phyloP scores from a whole-genome alignment of 768 basidiomycete genomes.

The Lactifluus piperatus region DNA sequence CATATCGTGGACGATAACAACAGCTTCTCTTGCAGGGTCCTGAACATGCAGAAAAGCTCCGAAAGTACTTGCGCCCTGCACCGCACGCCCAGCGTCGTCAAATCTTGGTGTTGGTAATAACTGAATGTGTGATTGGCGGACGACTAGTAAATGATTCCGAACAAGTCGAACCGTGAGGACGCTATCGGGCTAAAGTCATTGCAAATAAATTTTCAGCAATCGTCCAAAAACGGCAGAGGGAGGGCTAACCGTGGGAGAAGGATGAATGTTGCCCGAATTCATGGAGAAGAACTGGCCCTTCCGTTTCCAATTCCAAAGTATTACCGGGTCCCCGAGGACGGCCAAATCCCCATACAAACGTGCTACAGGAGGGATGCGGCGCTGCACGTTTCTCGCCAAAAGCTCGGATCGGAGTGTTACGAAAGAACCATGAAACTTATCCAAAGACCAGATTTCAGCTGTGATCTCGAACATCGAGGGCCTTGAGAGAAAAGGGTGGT shows the following conservation, averaged over 20 bases:
- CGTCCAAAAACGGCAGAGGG: not conserved
- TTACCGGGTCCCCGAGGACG: constrained; percentile 18
- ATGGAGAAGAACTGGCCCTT: constrained; percentile 11
- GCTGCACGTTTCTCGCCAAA: not conserved
- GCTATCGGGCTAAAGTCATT: constrained; percentile 14
- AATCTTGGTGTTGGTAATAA: constrained; percentile 21
- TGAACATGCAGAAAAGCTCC: constrained; percentile 21
- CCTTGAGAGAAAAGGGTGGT: not conserved
- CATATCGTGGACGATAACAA: constrained; percentile 22
- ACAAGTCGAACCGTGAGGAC: constrained; percentile 25
- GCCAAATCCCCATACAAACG: constrained; percentile 17
- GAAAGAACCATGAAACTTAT: constrained; percentile 28
- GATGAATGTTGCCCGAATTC: constrained; percentile 13
- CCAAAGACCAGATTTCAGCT: constrained; percentile 24
- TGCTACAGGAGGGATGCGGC: constrained; percentile 9
- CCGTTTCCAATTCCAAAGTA: constrained; percentile 19
- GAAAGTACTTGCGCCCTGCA: constrained; percentile 1
- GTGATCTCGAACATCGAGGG: constrained; percentile 3
- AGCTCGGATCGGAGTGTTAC: constrained; percentile 1
- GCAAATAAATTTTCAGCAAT: not conserved
- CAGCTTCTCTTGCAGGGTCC: constrained; percentile 23
- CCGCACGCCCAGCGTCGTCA: constrained; percentile 7
- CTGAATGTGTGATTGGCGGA: constrained; percentile 24
- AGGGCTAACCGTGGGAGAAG: constrained; percentile 15
- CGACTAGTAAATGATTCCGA: constrained; percentile 24